Percentiles rank a stretch among this genome's conserved stretches.
These are phyloP conservation scores for Phanerochaete carnosa DNA, from an alignment of 768 basidiomycete genomes.

Conservation along the genomic window DNA sequence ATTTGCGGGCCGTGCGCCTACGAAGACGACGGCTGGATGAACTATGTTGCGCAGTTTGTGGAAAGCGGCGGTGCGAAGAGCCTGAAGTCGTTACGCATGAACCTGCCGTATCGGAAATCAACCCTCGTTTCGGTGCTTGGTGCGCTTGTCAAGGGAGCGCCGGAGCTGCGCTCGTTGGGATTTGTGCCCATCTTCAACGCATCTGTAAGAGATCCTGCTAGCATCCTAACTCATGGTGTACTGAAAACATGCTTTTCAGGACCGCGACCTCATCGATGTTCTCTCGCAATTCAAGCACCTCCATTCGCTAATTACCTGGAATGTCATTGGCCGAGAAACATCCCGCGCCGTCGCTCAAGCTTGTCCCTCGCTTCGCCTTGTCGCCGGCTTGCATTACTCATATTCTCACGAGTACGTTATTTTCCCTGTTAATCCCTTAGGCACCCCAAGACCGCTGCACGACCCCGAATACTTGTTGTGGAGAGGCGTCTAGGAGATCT, in stretches of 20 bases:
- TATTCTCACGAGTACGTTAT: slow-evolving; percentile 19
- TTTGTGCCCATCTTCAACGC: slow-evolving; percentile 13
- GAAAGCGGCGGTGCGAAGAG: background rate
- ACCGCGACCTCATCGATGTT: slow-evolving; percentile 10
- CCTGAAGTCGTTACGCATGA: slow-evolving; percentile 14
- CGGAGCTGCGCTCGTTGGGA: slow-evolving; percentile 15
- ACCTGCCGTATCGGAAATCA: slow-evolving; percentile 11
- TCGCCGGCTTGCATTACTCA: slow-evolving; percentile 20
- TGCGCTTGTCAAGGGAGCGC: slow-evolving; percentile 9
- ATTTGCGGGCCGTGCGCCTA: slow-evolving; percentile 10
- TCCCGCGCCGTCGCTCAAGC: slow-evolving; percentile 12
- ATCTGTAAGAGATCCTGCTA: slow-evolving; percentile 5
- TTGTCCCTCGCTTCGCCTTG: slow-evolving; percentile 14
- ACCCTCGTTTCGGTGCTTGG: slow-evolving; percentile 2
- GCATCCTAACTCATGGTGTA: background rate
- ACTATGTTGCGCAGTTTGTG: slow-evolving; percentile 6
- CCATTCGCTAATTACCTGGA: slow-evolving; percentile 13
- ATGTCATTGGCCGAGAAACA: slow-evolving; percentile 14
- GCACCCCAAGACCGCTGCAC: slow-evolving; percentile 13
- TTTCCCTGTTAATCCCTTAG: slow-evolving; percentile 18
- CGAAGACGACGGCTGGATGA: slow-evolving; percentile 11
- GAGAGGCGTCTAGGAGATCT: slow-evolving; percentile 9
- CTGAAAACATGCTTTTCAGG: slow-evolving; percentile 1
- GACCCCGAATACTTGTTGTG: slow-evolving; percentile 15
- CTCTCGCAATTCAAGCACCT: slow-evolving; percentile 17